These are phyloP conservation scores for Ceratobasidium sp. DNA, from an alignment of 1,284 basidiomycete species.

Conservation along the genomic window DNA sequence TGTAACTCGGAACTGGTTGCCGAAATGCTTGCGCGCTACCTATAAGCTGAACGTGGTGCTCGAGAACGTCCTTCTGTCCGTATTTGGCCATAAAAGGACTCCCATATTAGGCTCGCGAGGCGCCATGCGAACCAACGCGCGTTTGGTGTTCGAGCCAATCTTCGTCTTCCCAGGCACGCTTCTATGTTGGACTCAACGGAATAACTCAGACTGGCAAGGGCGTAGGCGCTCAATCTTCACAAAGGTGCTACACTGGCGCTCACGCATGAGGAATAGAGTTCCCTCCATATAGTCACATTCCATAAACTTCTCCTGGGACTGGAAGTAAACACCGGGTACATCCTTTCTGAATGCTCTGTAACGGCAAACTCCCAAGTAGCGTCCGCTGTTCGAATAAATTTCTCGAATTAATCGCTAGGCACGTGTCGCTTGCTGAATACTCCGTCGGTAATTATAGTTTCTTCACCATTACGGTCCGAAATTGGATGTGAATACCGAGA, in stretches of 20 bases:
- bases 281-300: slow-evolving; percentile 19
- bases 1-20: slow-evolving; percentile 22
- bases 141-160: slow-evolving; percentile 11
- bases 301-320: background rate
- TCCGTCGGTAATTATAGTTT: slow-evolving; percentile 29
- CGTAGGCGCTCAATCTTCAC: slow-evolving; percentile 16
- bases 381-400: background rate
- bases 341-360: slow-evolving; percentile 20
- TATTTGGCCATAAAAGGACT: slow-evolving; percentile 23
- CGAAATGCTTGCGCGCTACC: slow-evolving; percentile 24
- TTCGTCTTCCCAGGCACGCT: slow-evolving; percentile 1
- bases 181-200: slow-evolving; percentile 10
- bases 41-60: slow-evolving; percentile 19
- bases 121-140: slow-evolving; percentile 25
- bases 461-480: slow-evolving; percentile 15
- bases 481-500: slow-evolving; percentile 1
- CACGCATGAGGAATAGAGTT: slow-evolving; percentile 39
- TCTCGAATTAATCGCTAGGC: slow-evolving; percentile 1
- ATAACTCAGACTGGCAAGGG: slow-evolving; percentile 1
- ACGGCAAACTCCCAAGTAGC: slow-evolving; percentile 22
- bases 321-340: slow-evolving; percentile 8
- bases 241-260: slow-evolving; percentile 29
- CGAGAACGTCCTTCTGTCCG: slow-evolving; percentile 6
- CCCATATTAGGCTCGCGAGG: background rate
- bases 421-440: slow-evolving; percentile 26